phyloP scores from a whole-genome alignment of 108 stramenopile species.

The Poteriospumella lacustris region DNA sequence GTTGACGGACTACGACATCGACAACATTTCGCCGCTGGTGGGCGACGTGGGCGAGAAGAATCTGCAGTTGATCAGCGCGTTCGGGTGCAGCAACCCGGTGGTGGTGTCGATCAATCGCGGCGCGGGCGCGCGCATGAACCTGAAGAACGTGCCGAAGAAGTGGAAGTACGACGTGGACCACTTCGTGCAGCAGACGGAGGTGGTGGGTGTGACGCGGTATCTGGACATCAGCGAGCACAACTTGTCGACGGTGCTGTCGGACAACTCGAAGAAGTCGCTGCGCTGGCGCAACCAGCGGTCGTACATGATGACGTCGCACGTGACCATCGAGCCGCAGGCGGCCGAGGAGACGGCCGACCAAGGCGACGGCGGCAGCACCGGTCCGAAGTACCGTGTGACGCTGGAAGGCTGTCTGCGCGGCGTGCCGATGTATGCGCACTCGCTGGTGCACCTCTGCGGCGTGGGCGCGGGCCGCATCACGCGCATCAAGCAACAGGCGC shows the following conservation, averaged over 20 bases:
- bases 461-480: not conserved
- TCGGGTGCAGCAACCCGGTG: constrained; percentile 88
- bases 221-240: no score
- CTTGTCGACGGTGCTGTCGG: no score
- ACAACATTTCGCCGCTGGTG: not conserved
- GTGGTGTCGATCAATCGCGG: constrained; percentile 86
- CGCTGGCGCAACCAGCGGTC: constrained; percentile 63
- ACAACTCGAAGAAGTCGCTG: constrained; percentile 33
- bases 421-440: constrained; percentile 71
- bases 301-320: constrained; percentile 65
- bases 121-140: constrained; percentile 57
- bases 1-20: not conserved
- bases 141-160: constrained; percentile 36
- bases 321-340: constrained; percentile 70
- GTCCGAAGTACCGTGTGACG: constrained; percentile 53
- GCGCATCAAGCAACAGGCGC: constrained; percentile 56
- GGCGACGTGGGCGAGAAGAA: constrained; percentile 53
- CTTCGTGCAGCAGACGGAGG: constrained; percentile 19
- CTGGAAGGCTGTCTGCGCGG: constrained; percentile 86
- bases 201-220: constrained; percentile 43
- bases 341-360: constrained; percentile 60
- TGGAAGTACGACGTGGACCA: constrained; percentile 37
- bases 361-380: constrained; percentile 49
- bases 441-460: constrained; percentile 59
- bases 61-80: constrained; percentile 73